A percentile compares a stretch with the other conserved stretches of the same genome.
Evolutionary conservation across 192 early-diverging fungal species (phyloP).

Genomic region (Dissophora ornata): DNA sequence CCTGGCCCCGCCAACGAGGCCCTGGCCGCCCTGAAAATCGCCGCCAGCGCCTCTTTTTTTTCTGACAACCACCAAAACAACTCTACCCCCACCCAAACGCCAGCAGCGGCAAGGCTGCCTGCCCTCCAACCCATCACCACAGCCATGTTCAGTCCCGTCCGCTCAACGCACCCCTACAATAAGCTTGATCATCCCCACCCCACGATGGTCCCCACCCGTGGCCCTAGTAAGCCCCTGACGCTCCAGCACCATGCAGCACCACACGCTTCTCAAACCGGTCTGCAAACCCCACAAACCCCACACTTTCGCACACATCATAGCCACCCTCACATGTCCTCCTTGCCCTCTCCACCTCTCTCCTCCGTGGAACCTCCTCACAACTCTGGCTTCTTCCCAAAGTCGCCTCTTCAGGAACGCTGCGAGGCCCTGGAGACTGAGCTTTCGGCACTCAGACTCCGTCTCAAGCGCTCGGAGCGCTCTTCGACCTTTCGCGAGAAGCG

Average conservation of each 20-base stretch:
- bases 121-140: constrained; percentile 20
- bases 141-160: constrained; percentile 16
- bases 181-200: not conserved
- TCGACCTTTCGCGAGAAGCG: constrained; percentile 37
- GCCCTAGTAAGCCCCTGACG: constrained; percentile 18
- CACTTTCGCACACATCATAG: constrained; percentile 8
- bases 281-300: constrained; percentile 14
- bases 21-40: constrained; percentile 8
- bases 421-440: constrained; percentile 40
- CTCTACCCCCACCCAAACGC: not conserved
- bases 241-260: constrained; percentile 4
- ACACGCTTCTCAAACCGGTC: not conserved
- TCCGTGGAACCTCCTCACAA: constrained; percentile 26
- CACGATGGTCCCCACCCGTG: not conserved
- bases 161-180: not conserved
- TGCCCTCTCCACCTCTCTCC: constrained; percentile 37
- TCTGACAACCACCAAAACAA: not conserved
- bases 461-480: constrained; percentile 26
- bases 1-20: not conserved
- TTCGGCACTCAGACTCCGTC: constrained; percentile 18
- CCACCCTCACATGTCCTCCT: constrained; percentile 16
- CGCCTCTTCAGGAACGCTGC: constrained; percentile 34
- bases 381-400: constrained; percentile 28
- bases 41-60: constrained; percentile 9
- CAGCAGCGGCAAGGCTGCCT: constrained; percentile 7